Percentiles rank a stretch among this genome's conserved stretches.
phyloP scores from a whole-genome alignment of 192 early-diverging fungal genomes.

The Gorgonomyces haynaldii region DNA sequence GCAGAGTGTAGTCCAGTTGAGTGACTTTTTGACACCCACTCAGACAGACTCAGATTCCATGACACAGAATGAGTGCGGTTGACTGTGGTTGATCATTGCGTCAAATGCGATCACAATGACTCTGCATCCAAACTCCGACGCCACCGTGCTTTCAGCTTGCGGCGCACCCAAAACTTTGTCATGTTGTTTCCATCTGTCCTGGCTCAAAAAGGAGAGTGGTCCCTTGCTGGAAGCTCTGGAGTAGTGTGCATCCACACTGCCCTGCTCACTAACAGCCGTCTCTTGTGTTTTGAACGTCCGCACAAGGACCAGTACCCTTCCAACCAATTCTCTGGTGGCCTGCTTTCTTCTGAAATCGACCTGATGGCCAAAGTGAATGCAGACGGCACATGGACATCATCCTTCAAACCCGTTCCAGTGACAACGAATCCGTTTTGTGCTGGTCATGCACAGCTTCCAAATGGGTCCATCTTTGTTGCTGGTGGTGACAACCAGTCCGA shows the following conservation, averaged over 20 bases:
- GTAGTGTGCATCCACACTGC: slow-evolving; percentile 14
- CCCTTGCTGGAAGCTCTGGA: background rate
- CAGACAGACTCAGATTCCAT: too few species aligned
- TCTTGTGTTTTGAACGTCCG: slow-evolving; percentile 25
- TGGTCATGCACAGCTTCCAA: slow-evolving; percentile 24
- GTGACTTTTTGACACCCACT: too few species aligned
- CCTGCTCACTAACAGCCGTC: slow-evolving; percentile 7
- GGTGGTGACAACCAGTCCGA: slow-evolving; percentile 25
- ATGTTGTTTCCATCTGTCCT: too few species aligned
- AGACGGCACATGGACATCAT: background rate
- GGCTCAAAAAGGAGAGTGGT: background rate
- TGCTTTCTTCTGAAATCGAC: slow-evolving; percentile 1
- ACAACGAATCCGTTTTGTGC: slow-evolving; percentile 27
- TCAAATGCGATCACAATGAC: too few species aligned
- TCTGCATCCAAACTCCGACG: too few species aligned
- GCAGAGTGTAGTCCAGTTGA: too few species aligned
- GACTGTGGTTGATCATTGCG: too few species aligned
- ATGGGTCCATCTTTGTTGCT: slow-evolving; percentile 25
- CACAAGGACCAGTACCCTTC: slow-evolving; percentile 13
- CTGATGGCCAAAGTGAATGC: background rate
- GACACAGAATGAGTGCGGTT: too few species aligned
- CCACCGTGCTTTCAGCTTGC: too few species aligned
- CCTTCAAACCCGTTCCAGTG: background rate
- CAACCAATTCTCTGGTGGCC: slow-evolving; percentile 1
- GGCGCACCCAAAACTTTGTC: too few species aligned